A percentile compares a stretch with the other conserved stretches of the same genome.
These are phyloP conservation scores for Achlya hypogyna DNA, from an alignment of 352 stramenopile genomes.

Conservation along the genomic window DNA sequence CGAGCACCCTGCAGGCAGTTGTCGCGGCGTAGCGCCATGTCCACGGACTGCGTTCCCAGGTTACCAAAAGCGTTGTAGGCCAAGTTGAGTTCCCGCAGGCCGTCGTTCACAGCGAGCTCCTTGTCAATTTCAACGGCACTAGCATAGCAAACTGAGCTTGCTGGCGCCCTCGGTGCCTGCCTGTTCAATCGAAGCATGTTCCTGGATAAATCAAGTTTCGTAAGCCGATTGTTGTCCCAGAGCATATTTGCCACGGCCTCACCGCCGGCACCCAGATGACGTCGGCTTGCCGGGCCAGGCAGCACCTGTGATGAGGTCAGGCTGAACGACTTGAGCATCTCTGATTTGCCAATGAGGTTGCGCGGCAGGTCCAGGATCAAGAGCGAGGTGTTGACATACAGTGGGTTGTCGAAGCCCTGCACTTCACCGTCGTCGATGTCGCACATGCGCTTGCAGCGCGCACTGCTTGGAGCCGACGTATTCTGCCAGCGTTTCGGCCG, in stretches of 20 bases:
- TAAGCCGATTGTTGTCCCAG: conserved; percentile 73
- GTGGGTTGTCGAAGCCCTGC: conserved; percentile 51
- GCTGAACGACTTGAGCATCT: conserved; percentile 82
- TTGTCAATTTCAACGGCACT: conserved; percentile 53
- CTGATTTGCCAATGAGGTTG: conserved; percentile 80
- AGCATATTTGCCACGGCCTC: conserved; percentile 83
- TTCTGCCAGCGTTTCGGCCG: conserved; percentile 36
- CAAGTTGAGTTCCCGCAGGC: conserved; percentile 58
- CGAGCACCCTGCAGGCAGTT: conserved; percentile 41
- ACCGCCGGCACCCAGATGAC: conserved; percentile 32
- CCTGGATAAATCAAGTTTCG: conserved; percentile 75
- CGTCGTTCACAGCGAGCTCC: conserved; percentile 54
- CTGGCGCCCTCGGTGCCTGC: not conserved
- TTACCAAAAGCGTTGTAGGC: conserved; percentile 73
- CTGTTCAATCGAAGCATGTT: conserved; percentile 71
- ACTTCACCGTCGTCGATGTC: conserved; percentile 82
- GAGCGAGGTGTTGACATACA: conserved; percentile 71
- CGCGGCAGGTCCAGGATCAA: conserved; percentile 61
- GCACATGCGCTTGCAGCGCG: conserved; percentile 44
- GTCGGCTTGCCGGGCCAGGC: not conserved
- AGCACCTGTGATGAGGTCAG: conserved; percentile 54
- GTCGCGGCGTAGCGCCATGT: conserved; percentile 53
- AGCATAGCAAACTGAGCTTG: not conserved
- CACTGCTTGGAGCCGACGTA: conserved; percentile 57
- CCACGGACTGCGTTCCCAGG: conserved; percentile 50